phyloP scores from a whole-genome alignment of 352 stramenopile species.

The Phytophthora fragariae region DNA sequence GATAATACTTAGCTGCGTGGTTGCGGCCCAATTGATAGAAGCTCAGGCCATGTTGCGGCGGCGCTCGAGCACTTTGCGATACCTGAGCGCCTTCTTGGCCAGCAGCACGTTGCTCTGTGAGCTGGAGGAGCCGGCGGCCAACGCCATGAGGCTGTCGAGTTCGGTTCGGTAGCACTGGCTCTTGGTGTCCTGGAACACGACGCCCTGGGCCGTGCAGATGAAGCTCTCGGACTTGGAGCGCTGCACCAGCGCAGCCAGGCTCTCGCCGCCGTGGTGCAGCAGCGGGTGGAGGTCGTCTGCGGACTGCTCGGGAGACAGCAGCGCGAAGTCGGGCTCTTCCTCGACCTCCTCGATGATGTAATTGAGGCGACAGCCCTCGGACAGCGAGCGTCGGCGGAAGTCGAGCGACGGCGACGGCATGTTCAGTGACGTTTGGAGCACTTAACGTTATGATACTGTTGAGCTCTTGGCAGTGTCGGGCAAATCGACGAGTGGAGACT shows the following conservation, averaged over 20 bases:
- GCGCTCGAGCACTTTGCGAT: slow-evolving; percentile 43
- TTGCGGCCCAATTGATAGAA: neutral
- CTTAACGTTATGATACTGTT: too few relatives aligned
- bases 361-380: slow-evolving; percentile 18
- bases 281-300: slow-evolving; percentile 19
- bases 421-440: neutral
- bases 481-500: slow-evolving; percentile 25
- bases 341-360: neutral
- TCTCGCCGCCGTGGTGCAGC: slow-evolving; percentile 8
- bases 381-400: slow-evolving; percentile 25
- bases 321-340: neutral
- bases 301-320: neutral
- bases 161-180: slow-evolving; percentile 27
- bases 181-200: slow-evolving; percentile 39
- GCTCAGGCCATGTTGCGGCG: slow-evolving; percentile 15
- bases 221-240: slow-evolving; percentile 47
- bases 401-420: slow-evolving; percentile 19
- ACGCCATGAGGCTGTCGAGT: slow-evolving; percentile 29
- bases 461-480: slow-evolving; percentile 21
- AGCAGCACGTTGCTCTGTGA: slow-evolving; percentile 43
- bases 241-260: slow-evolving; percentile 18
- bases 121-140: slow-evolving; percentile 26
- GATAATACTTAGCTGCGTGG: neutral
- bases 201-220: slow-evolving; percentile 42
- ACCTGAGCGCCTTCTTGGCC: slow-evolving; percentile 45